These are phyloP conservation scores for Globisporangium abappressorium DNA, from an alignment of 352 stramenopile species.

Conservation along the genomic window DNA sequence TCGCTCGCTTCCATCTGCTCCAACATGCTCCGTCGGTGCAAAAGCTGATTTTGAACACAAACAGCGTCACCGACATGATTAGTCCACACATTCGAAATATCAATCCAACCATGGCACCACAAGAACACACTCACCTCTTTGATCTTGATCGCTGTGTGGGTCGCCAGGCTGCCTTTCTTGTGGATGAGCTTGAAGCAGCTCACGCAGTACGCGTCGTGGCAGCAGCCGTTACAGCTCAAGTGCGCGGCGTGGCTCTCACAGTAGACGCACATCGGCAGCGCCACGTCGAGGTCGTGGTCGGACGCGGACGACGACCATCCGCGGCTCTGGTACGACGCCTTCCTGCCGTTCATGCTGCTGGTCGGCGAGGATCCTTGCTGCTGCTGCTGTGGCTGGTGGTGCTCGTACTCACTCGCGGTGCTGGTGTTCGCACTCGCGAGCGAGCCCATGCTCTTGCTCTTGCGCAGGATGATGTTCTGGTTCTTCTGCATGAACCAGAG, in stretches of 20 bases:
- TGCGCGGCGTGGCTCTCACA: constrained; percentile 68
- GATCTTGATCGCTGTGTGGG: constrained; percentile 75
- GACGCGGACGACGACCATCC: constrained; percentile 8
- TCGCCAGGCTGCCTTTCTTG: constrained; percentile 81
- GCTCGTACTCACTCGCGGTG: background rate
- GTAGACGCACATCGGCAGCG: constrained; percentile 57
- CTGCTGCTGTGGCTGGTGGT: background rate
- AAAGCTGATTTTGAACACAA: background rate
- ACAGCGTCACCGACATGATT: background rate
- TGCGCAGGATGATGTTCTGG: constrained; percentile 14
- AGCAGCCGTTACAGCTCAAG: constrained; percentile 81
- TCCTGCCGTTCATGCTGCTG: constrained; percentile 10
- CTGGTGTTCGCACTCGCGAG: constrained; percentile 1
- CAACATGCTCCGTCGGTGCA: constrained; percentile 4
- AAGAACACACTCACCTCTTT: constrained; percentile 25
- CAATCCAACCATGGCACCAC: background rate
- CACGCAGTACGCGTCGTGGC: constrained; percentile 83
- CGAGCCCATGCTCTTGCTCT: constrained; percentile 15
- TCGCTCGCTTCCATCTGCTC: constrained; percentile 8
- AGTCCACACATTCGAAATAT: background rate
- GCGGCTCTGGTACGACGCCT: constrained; percentile 16
- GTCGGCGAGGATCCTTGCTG: constrained; percentile 10
- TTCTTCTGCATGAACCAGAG: constrained; percentile 75
- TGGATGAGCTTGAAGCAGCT: constrained; percentile 88
- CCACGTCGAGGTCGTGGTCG: constrained; percentile 3